phyloP scores from a whole-genome alignment of 805 yeast genomes.

The Starmerella tilneyi region DNA sequence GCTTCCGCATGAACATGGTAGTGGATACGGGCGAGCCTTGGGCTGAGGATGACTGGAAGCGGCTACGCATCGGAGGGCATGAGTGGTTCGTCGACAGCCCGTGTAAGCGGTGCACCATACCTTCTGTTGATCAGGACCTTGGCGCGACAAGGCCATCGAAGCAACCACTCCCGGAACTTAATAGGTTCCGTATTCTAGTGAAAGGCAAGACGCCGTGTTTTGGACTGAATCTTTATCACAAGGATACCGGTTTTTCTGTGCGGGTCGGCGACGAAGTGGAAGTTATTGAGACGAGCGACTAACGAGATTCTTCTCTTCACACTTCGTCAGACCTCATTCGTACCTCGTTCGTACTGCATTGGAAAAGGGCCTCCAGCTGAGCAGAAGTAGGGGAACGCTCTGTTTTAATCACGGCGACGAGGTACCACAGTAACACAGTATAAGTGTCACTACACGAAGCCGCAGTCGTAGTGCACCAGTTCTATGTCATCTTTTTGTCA shows the following conservation, averaged over 20 bases:
- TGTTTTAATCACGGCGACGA: too few relatives aligned
- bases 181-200: slow-evolving; percentile 28
- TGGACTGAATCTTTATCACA: slow-evolving; percentile 28
- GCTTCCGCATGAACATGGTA: slow-evolving; percentile 31
- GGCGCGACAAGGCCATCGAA: slow-evolving; percentile 24
- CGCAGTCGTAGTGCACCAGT: too few relatives aligned
- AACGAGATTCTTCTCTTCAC: too few relatives aligned
- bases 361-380: too few relatives aligned
- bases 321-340: too few relatives aligned
- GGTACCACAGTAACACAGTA: too few relatives aligned
- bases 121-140: slow-evolving; percentile 27
- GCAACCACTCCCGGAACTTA: slow-evolving; percentile 29
- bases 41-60: slow-evolving; percentile 32
- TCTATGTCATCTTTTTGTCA: too few relatives aligned
- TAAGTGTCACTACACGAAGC: too few relatives aligned
- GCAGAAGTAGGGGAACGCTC: too few relatives aligned
- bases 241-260: slow-evolving; percentile 21
- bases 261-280: slow-evolving; percentile 27
- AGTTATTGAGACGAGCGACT: slow-evolving; percentile 15
- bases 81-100: slow-evolving; percentile 26
- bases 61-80: slow-evolving; percentile 23
- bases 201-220: slow-evolving; percentile 28
- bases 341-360: too few relatives aligned
- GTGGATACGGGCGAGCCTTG: slow-evolving; percentile 29
- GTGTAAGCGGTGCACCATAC: slow-evolving; percentile 29